Base-by-base conservation (phyloP, 2,329 filamentous ascomycete genomes). In the Phialophora expanda region DNA sequence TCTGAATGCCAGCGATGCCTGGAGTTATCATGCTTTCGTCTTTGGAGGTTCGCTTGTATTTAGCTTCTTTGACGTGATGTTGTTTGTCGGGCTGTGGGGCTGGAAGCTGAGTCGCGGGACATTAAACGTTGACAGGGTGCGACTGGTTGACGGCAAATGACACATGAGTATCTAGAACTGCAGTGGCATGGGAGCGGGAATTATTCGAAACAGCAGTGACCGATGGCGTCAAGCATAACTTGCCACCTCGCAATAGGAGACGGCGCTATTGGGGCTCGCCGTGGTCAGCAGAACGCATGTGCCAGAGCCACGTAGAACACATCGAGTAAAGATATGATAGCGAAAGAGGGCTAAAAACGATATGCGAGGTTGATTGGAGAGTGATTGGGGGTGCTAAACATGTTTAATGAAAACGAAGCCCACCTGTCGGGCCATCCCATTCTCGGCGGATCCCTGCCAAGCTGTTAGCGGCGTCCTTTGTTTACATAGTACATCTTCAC, bases 41-140 rank as follows among this genome's bases (percentile, higher is more conserved):
- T 91, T 91, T 77, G 88, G 88, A 0, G 89, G 89, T 0, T 88
- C 86, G 68, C 76, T 91, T 53, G 87, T 91, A 0, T 90, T 90
- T 67, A 88, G 85, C 48, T 89, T 91, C 69, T 77, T 86, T 3
- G 82, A 82, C 54, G 77, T 89, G n/a, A 2, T 84, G 0, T 53
- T 84, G 3, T 80, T 87, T 0, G 80, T 84, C 70, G 73, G 62
- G 0, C 20, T 84, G 0, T 89, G 86, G 87, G 80, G 76, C 0
- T 84, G 83, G 81, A 78, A 74, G 14, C 67, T 89, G 69, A 68
- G 76, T 56, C 79, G 72, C 20, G 84, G 85, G n/a, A 55, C 56
- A 6, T 38, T 64, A n/a, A 55, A 60, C 30, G 55, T 64, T 22
- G 62, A 64, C 62, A 64, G 56, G 26, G 62, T 64, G 17, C 38